Percentiles rank a stretch among this genome's conserved stretches.
Conservation (phyloP, 768 basidiomycete genomes). For the Collybiopsis luxurians region DNA sequence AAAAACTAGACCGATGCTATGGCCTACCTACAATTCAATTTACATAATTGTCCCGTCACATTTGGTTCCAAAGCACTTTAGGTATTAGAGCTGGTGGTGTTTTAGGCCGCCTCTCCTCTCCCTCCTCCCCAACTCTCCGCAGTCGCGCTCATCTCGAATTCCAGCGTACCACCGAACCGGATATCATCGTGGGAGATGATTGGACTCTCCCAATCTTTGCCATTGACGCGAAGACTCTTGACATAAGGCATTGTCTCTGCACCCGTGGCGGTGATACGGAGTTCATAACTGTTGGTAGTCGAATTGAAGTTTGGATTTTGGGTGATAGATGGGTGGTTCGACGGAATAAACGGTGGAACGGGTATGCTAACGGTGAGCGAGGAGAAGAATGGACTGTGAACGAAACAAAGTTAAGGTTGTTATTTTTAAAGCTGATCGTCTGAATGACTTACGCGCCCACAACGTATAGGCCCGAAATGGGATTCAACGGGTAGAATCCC, state of each 20-base stretch:
- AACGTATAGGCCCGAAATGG: constrained; percentile 71
- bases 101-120: neutral
- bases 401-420: neutral
- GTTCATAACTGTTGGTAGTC: constrained; percentile 16
- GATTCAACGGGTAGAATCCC: constrained; percentile 85
- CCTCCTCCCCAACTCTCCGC: constrained; percentile 40
- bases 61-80: too few species aligned
- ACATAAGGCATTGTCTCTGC: constrained; percentile 62
- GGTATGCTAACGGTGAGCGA: constrained; percentile 58
- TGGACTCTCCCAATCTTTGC: constrained; percentile 32
- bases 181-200: constrained; percentile 63
- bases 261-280: constrained; percentile 55
- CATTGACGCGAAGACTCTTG: constrained; percentile 57
- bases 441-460: constrained; percentile 59
- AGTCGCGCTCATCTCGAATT: constrained; percentile 62
- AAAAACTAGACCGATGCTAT: too few species aligned
- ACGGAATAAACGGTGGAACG: constrained; percentile 16
- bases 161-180: constrained; percentile 50
- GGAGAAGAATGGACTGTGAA: constrained; percentile 45
- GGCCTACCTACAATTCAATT: too few species aligned
- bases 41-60: too few species aligned
- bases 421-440: too few species aligned
- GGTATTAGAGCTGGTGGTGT: too few species aligned
- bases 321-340: neutral
- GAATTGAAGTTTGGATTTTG: constrained; percentile 10